Conservation (phyloP, 1,139 yeast genomes). For the Candida frijolesensis region DNA sequence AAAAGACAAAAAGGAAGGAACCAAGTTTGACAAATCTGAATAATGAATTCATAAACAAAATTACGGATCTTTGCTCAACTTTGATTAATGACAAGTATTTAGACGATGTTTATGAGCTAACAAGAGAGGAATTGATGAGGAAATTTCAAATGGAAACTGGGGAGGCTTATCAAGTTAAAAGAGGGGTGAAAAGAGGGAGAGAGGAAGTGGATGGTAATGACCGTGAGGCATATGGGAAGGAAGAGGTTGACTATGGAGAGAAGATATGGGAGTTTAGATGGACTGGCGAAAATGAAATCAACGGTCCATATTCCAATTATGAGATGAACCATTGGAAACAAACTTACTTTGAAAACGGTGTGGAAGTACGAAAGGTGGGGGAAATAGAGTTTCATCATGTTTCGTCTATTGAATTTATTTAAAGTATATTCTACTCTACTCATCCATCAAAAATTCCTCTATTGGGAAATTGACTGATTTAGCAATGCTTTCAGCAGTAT, state of each 20-base stretch:
- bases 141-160: slow-evolving; percentile 55
- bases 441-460: slow-evolving; percentile 45
- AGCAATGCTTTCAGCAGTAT: slow-evolving; percentile 51
- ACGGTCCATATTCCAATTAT: slow-evolving; percentile 60
- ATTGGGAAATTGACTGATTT: slow-evolving; percentile 57
- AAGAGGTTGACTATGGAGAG: slow-evolving; percentile 26
- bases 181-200: slow-evolving; percentile 26
- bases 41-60: slow-evolving; percentile 11
- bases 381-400: slow-evolving; percentile 30
- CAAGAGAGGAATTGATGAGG: slow-evolving; percentile 62
- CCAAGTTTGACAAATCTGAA: not conserved
- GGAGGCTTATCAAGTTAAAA: slow-evolving; percentile 21
- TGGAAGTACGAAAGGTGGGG: slow-evolving; percentile 42
- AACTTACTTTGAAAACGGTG: slow-evolving; percentile 55
- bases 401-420: slow-evolving; percentile 22
- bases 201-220: slow-evolving; percentile 14
- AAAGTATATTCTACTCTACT: slow-evolving; percentile 15
- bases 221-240: slow-evolving; percentile 8
- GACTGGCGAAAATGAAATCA: slow-evolving; percentile 48
- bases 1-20: slow-evolving; percentile 19
- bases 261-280: slow-evolving; percentile 65
- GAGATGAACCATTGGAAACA: slow-evolving; percentile 66
- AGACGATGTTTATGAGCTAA: slow-evolving; percentile 52
- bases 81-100: slow-evolving; percentile 43
- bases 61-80: slow-evolving; percentile 55